Evolutionary conservation across 169 alveolate species (phyloP).

Genomic region (Plasmodium inui): DNA sequence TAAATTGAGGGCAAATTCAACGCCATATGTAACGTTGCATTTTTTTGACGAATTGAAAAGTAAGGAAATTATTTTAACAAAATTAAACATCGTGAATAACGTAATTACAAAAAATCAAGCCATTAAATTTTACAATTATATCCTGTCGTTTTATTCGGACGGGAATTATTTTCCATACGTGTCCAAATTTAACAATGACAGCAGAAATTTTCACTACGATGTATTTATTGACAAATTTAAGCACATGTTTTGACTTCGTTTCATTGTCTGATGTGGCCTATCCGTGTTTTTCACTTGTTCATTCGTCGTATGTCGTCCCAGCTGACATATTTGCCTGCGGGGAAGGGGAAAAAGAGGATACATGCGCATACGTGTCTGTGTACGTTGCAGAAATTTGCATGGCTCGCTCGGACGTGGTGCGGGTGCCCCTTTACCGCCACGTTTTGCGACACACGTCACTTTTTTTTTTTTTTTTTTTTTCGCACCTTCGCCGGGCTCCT

Average conservation of each 20-base stretch:
- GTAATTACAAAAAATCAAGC: conserved; percentile 58
- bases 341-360: background rate
- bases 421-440: background rate
- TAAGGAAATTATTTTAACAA: conserved; percentile 58
- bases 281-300: conserved; percentile 15
- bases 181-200: conserved; percentile 55
- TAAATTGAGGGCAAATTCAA: conserved; percentile 33
- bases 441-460: background rate
- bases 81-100: conserved; percentile 29
- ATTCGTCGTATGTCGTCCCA: conserved; percentile 70
- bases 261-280: background rate
- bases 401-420: background rate
- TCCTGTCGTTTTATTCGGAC: conserved; percentile 65
- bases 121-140: conserved; percentile 40
- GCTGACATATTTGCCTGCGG: conserved; percentile 39
- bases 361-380: background rate
- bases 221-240: conserved; percentile 20
- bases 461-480: conserved; percentile 11
- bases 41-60: conserved; percentile 68
- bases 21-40: conserved; percentile 57
- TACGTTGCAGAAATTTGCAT: background rate
- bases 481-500: conserved; percentile 37
- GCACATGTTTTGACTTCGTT: conserved; percentile 29
- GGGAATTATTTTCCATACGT: conserved; percentile 47
- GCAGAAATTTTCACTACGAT: conserved; percentile 67